Base-by-base conservation (phyloP, 495 filamentous ascomycete genomes). In the Penicillium diatomitis region DNA sequence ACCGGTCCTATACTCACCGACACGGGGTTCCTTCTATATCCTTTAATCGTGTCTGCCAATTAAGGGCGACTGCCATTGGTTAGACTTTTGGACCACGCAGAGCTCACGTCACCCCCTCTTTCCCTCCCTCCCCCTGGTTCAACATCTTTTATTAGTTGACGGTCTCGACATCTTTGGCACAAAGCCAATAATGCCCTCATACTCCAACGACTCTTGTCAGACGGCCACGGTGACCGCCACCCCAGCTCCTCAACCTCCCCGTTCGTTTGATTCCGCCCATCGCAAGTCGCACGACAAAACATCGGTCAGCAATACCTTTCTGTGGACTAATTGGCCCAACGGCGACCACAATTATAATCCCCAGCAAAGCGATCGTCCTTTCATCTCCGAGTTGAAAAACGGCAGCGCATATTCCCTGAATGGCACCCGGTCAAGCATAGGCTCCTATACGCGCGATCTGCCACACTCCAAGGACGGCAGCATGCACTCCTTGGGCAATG, bases 381-480 rank as follows among this genome's bases (percentile, higher is more conserved):
- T 62, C 32, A 50, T 70, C 42, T 60, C 58, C 33, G 64, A 62
- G 36, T 46, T 70, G 8, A 68, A 68, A 48, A 64, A 72, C 59
- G 70, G 68, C 40, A 75, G 69, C 57, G 62, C 62, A 47, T 73
- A 72, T 38, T 71, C 74, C 29, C 50, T 75, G 54, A 73, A 72
- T 58, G 70, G 68, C 43, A 69, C 67, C 28, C 69, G 68, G 29
- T 71, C 72, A 10, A 76, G 74, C 51, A 65, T 68, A 57, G 68
- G 70, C 44, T 74, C 72, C 6, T 73, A 76, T 47, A 76, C 67
- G 45, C 71, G 70, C 54, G 75, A 77, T 10, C 60, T 65, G 52
- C 62, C 62, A 28, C 68, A 65, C 40, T 78, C 77, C 38, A 75
- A 72, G 47, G 75, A 79, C 56, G 74, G 69, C 39, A 80, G 76